phyloP scores from a whole-genome alignment of 176 grass and related monocot genomes.

The Bothriochloa decipiens region DNA sequence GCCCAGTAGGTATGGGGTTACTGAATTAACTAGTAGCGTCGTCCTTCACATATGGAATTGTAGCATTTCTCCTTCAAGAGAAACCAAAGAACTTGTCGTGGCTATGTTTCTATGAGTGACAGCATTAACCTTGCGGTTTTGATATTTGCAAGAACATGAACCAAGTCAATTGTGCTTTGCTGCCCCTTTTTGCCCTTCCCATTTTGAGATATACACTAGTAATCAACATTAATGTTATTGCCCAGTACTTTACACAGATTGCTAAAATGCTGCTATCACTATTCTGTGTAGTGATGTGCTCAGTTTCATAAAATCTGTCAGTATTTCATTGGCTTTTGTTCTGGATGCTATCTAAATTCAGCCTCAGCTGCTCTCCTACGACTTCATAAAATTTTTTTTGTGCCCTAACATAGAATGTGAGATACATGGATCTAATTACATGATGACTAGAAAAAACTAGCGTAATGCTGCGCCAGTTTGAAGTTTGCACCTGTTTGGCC shows the following conservation, averaged over 20 bases:
- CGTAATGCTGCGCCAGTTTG: background rate
- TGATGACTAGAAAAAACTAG: background rate
- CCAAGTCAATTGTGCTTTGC: background rate
- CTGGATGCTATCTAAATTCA: too few relatives aligned
- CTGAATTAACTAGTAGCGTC: background rate
- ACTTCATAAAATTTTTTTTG: too few relatives aligned
- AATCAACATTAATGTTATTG: background rate
- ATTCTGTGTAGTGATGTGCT: too few relatives aligned
- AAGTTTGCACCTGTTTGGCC: background rate
- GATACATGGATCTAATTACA: background rate
- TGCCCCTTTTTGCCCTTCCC: background rate
- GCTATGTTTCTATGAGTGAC: background rate
- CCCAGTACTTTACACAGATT: background rate
- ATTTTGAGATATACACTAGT: background rate
- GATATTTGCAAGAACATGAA: slow-evolving; percentile 4
- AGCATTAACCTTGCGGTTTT: slow-evolving; percentile 3
- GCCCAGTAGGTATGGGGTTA: slow-evolving; percentile 67
- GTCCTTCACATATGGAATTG: background rate
- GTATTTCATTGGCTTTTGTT: too few relatives aligned
- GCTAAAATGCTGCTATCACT: background rate
- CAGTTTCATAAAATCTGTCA: too few relatives aligned
- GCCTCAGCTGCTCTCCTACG: too few relatives aligned
- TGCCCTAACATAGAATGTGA: background rate
- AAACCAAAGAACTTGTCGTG: slow-evolving; percentile 7
- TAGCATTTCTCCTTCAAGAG: background rate